Evolutionary conservation across 208 protist species (phyloP).

Genomic region (Trypanosoma mega): DNA sequence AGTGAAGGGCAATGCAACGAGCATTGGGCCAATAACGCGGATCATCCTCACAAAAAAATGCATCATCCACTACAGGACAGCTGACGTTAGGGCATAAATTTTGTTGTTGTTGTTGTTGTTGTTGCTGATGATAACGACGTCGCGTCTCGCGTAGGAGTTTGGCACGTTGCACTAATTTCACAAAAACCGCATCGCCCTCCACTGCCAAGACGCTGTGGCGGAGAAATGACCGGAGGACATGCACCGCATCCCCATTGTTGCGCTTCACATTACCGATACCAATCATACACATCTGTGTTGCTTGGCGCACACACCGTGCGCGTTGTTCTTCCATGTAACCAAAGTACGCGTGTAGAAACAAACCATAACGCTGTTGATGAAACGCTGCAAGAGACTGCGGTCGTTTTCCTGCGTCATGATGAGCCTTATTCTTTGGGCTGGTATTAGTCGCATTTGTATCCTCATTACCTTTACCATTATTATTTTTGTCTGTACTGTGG

Average conservation of each 20-base stretch:
- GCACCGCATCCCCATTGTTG: slow-evolving; percentile 28
- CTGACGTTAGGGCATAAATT: too few species aligned
- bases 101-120: too few species aligned
- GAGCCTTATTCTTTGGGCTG: not conserved
- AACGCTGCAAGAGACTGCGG: slow-evolving; percentile 36
- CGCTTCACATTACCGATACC: slow-evolving; percentile 30
- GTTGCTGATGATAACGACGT: not conserved
- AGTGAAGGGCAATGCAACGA: slow-evolving; percentile 82
- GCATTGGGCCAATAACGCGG: slow-evolving; percentile 54
- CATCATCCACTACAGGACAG: too few species aligned
- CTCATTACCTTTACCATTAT: not conserved
- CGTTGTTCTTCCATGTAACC: slow-evolving; percentile 43
- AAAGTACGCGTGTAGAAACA: slow-evolving; percentile 72
- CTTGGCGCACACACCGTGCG: slow-evolving; percentile 39
- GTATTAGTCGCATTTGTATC: not conserved
- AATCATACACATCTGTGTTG: slow-evolving; percentile 62
- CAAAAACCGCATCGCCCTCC: slow-evolving; percentile 82
- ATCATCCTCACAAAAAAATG: slow-evolving; percentile 16
- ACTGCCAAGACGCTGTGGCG: slow-evolving; percentile 80
- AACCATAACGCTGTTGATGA: slow-evolving; percentile 64
- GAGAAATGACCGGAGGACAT: slow-evolving; percentile 40
- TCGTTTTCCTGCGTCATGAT: not conserved
- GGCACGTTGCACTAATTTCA: slow-evolving; percentile 43
- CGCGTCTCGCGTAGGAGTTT: slow-evolving; percentile 12
- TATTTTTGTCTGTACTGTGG: not conserved